These are phyloP conservation scores for Cutaneotrichosporon cyanovorans DNA, from an alignment of 1,284 basidiomycete genomes.

Conservation along the genomic window DNA sequence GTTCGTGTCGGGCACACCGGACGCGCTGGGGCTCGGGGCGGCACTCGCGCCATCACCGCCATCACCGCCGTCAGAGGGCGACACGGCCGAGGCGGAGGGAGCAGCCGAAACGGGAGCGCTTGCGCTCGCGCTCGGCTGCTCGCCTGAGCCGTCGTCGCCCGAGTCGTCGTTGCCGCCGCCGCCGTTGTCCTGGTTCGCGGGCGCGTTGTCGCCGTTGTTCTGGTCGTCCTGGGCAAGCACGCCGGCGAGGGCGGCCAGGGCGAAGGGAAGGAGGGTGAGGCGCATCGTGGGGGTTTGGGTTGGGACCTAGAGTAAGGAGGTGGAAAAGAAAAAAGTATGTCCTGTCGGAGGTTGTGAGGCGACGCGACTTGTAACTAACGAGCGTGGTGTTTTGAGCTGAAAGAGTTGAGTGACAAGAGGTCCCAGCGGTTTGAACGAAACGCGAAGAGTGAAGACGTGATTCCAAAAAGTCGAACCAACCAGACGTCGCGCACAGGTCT, in stretches of 20 bases:
- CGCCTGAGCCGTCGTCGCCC: not conserved
- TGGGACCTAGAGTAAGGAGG: not conserved
- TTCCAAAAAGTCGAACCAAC: no score
- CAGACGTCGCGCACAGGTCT: no score
- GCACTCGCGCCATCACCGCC: not conserved
- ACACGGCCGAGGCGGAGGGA: no score
- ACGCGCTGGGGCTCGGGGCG: not conserved
- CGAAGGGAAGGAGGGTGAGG: conserved; percentile 3
- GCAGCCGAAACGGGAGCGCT: no score
- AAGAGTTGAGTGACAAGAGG: no score
- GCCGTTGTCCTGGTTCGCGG: not conserved
- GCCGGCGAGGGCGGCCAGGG: conserved; percentile 3
- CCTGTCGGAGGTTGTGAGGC: no score
- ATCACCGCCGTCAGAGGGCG: no score
- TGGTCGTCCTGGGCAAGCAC: conserved; percentile 8
- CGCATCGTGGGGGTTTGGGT: conserved; percentile 1
- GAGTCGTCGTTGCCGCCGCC: not conserved
- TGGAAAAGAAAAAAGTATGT: not conserved
- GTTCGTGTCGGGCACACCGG: not conserved
- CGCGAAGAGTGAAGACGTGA: no score
- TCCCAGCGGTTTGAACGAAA: no score
- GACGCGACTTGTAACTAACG: no score
- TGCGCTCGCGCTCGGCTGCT: no score
- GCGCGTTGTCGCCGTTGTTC: not conserved
- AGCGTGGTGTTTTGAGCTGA: no score